Evolutionary conservation across 73 alveolate species (phyloP), one percentile per base, ranked within the genome.

Genomic region (Breviolum minutum): DNA sequence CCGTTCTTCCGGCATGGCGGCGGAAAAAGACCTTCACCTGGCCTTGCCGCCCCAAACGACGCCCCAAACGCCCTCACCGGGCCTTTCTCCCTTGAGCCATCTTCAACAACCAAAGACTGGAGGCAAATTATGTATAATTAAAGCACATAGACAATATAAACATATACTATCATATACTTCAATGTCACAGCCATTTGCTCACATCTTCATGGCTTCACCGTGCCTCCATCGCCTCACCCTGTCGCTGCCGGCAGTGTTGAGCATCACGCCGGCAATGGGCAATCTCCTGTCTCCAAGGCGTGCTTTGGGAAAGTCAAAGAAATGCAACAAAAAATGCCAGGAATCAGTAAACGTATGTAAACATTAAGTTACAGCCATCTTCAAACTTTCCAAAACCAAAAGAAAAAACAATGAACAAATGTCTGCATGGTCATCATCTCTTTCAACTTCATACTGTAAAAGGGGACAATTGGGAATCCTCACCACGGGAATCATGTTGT

Each of bases 191-290:
- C n/a, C n/a, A n/a, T n/a, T n/a, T n/a, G n/a, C n/a, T n/a, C n/a
- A n/a, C n/a, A n/a, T n/a, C n/a, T n/a, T 16, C 29, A n/a, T n/a
- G n/a, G n/a, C n/a, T n/a, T n/a, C n/a, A n/a, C n/a, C 54, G 54
- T 40, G 87, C 97, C 97, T 92, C 97, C 32, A 92, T 10, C n/a
- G 97, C 97, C 61, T 92, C 97, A 30, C 86, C 76, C 32, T 92
- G 97, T 12, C 97, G 88, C 5, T 48, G 69, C 24, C 86, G 85
- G 97, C 97, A 92, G 90, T 92, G 97, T 40, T 73, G 90, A 2
- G 89, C 97, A 13, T 92, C 97, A 10, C 97, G 85, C 68, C 97
- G 97, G 48, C 88, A 80, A 7, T 16, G 40, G 27, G 68, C 97
- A 11, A 92, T 92, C 80, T 92, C 97, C 97, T 92, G 71, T 20